Conservation (phyloP, 768 basidiomycete genomes). For the Pleurotus sapidus region DNA sequence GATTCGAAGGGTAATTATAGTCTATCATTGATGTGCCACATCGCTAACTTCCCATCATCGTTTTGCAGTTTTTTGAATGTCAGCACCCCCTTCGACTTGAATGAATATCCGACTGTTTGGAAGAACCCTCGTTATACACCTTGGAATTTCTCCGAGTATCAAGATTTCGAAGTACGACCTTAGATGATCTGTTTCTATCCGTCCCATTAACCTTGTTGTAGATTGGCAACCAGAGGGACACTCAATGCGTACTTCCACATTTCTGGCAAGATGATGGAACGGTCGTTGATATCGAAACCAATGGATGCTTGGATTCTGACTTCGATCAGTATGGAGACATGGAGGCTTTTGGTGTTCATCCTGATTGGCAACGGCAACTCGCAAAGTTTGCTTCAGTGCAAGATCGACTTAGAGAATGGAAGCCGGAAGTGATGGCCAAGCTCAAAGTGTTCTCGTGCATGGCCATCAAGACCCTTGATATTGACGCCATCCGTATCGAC, state of each 20-base stretch:
- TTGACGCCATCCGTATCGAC: constrained; percentile 94
- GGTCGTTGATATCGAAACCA: constrained; percentile 49
- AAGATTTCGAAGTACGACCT: constrained; percentile 66
- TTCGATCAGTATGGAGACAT: constrained; percentile 97
- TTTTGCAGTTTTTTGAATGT: constrained; percentile 64
- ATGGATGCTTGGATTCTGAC: constrained; percentile 79
- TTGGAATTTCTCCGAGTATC: constrained; percentile 85
- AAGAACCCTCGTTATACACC: constrained; percentile 75
- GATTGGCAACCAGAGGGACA: constrained; percentile 69
- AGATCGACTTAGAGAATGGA: constrained; percentile 94
- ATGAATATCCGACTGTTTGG: constrained; percentile 74
- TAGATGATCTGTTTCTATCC: neutral
- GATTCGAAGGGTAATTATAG: constrained; percentile 68
- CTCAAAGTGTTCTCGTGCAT: constrained; percentile 81
- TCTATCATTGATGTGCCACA: constrained; percentile 1
- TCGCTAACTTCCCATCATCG: constrained; percentile 1
- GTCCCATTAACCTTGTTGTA: constrained; percentile 21
- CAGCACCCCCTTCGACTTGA: constrained; percentile 75
- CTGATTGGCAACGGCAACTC: constrained; percentile 90
- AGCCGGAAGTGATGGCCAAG: constrained; percentile 72
- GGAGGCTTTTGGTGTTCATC: constrained; percentile 97
- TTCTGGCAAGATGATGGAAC: constrained; percentile 82
- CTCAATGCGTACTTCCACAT: constrained; percentile 68
- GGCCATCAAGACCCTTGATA: constrained; percentile 82
- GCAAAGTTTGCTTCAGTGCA: constrained; percentile 96